Evolutionary conservation across 2,329 filamentous ascomycete genomes (phyloP).

Genomic region (Talaromyces islandicus): DNA sequence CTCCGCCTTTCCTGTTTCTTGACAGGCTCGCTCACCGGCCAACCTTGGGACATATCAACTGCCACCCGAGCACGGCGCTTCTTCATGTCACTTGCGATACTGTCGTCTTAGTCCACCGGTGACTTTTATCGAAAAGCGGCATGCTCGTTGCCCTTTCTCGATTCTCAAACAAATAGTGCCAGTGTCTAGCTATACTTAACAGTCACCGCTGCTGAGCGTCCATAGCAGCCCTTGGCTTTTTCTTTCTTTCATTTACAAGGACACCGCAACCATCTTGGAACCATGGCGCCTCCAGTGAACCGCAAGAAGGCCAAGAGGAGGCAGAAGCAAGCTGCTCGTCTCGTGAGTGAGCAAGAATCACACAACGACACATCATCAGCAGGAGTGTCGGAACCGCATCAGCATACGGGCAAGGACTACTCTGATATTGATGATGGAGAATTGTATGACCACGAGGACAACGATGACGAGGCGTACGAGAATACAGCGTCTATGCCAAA

Average conservation of each 20-base stretch:
- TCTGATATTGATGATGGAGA: constrained; percentile 28
- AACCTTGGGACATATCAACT: neutral
- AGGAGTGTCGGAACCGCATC: constrained; percentile 31
- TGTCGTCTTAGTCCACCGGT: neutral
- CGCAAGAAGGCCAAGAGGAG: constrained; percentile 93
- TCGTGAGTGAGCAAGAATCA: constrained; percentile 50
- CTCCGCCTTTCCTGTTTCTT: constrained; percentile 6
- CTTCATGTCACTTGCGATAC: constrained; percentile 8
- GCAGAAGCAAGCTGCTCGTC: constrained; percentile 72
- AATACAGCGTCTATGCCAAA: constrained; percentile 17
- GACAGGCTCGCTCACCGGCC: constrained; percentile 9
- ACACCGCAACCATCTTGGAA: constrained; percentile 5
- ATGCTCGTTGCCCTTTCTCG: constrained; percentile 10
- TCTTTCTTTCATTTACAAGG: neutral
- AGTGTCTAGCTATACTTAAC: neutral
- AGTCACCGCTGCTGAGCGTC: neutral
- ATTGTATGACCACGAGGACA: constrained; percentile 48
- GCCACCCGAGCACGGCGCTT: neutral
- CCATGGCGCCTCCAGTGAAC: constrained; percentile 57
- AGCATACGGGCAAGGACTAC: constrained; percentile 19
- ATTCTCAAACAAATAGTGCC: neutral
- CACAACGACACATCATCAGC: constrained; percentile 18
- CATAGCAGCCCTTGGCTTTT: neutral
- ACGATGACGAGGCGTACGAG: constrained; percentile 33
- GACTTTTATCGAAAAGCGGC: constrained; percentile 8